These are phyloP conservation scores for Myriosclerotinia curreyana DNA, from an alignment of 2,329 filamentous ascomycete species.

Conservation along the genomic window DNA sequence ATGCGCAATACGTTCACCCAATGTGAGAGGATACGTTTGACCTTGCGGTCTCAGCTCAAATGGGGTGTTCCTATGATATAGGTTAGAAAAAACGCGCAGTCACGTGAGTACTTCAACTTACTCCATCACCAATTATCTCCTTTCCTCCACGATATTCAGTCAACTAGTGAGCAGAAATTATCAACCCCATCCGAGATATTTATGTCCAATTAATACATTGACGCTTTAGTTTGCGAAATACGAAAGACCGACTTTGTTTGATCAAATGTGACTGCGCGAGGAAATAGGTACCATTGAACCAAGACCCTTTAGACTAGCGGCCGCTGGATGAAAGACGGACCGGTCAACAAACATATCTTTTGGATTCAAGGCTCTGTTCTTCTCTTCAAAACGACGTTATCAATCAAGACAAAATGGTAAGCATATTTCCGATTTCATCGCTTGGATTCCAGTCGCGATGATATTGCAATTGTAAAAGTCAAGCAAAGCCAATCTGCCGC, in stretches of 20 bases:
- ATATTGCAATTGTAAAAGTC: not conserved
- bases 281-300: not conserved
- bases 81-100: slow-evolving; percentile 8
- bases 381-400: not conserved
- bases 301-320: not conserved
- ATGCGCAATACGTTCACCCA: slow-evolving; percentile 32
- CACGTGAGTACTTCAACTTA: slow-evolving; percentile 16
- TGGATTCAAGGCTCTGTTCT: not conserved
- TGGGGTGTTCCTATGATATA: slow-evolving; percentile 1
- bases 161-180: not conserved
- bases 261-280: not conserved
- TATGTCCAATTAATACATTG: not conserved
- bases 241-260: not conserved
- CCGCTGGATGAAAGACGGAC: slow-evolving; percentile 19
- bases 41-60: slow-evolving; percentile 21
- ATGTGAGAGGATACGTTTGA: slow-evolving; percentile 29
- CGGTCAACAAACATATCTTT: not conserved
- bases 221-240: not conserved
- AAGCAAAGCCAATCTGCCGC: no score
- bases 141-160: not conserved
- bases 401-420: slow-evolving; percentile 4
- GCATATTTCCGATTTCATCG: not conserved
- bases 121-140: slow-evolving; percentile 12
- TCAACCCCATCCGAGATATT: not conserved
- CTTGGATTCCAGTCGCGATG: not conserved